A percentile compares a stretch with the other conserved stretches of the same genome.
Conservation (phyloP, 2,329 filamentous ascomycete species). For the Fusarium camptoceras region DNA sequence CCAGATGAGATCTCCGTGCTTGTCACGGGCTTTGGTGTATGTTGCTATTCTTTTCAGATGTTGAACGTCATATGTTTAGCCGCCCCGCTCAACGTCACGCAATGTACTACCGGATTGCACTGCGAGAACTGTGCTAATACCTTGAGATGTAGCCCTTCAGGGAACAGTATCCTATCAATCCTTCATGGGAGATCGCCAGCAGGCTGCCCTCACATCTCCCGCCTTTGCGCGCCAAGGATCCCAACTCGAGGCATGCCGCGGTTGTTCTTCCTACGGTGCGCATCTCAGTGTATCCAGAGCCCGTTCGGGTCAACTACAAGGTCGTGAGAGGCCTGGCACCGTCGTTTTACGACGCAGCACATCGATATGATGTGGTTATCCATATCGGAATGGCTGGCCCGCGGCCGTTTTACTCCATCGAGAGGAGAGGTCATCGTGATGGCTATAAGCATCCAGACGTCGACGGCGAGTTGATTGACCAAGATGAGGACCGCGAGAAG, state of each 20-base stretch:
- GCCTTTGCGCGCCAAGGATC: conserved; percentile 58
- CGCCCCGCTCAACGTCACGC: conserved; percentile 29
- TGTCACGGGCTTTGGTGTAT: conserved; percentile 71
- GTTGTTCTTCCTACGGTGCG: conserved; percentile 61
- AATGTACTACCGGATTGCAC: neutral
- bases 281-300: conserved; percentile 72
- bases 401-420: conserved; percentile 74
- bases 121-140: conserved; percentile 29
- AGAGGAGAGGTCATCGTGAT: conserved; percentile 76
- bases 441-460: conserved; percentile 79
- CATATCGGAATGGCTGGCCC: conserved; percentile 85
- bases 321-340: conserved; percentile 74
- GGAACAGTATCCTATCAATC: conserved; percentile 77
- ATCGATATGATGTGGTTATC: conserved; percentile 72
- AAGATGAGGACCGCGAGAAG: conserved; percentile 62
- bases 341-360: conserved; percentile 63
- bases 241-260: conserved; percentile 45
- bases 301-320: conserved; percentile 78
- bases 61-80: conserved; percentile 12
- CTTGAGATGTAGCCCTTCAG: conserved; percentile 74
- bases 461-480: conserved; percentile 70
- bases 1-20: conserved; percentile 67
- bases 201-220: conserved; percentile 74
- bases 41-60: conserved; percentile 41
- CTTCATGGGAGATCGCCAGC: conserved; percentile 82